Conservation (phyloP, 2,329 filamentous ascomycete genomes). For the Coniochaeta pulveracea region DNA sequence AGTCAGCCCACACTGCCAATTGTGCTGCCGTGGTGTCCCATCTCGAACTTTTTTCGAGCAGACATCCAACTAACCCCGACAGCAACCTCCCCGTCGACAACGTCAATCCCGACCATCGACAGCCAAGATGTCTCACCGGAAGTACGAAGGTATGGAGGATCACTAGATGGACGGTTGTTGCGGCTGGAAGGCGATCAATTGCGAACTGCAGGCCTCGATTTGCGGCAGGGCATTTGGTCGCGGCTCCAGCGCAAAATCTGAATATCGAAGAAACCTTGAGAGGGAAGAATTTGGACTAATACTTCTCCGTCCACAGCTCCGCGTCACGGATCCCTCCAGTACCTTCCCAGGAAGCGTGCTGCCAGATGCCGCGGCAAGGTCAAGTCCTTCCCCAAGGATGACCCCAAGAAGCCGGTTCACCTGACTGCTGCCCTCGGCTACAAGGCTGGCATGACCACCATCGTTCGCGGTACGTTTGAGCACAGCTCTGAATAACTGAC, state of each 20-base stretch:
- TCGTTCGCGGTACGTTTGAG: too few relatives aligned
- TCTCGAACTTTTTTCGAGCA: too few relatives aligned
- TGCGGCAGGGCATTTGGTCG: neutral
- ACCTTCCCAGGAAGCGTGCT: slow-evolving; percentile 82
- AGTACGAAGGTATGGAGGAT: neutral
- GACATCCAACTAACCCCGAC: too few relatives aligned
- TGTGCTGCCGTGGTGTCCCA: too few relatives aligned
- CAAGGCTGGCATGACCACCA: slow-evolving; percentile 99
- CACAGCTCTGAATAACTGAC: too few relatives aligned
- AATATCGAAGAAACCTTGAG: neutral
- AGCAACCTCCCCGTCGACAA: too few relatives aligned
- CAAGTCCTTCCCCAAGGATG: slow-evolving; percentile 99
- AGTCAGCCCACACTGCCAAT: too few relatives aligned
- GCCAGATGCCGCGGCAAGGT: slow-evolving; percentile 93
- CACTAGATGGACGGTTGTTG: neutral
- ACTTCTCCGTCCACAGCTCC: slow-evolving; percentile 9
- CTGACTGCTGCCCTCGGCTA: slow-evolving; percentile 97
- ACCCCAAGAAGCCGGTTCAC: slow-evolving; percentile 99
- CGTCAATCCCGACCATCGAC: too few relatives aligned
- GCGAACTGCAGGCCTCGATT: neutral
- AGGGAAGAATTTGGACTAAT: slow-evolving; percentile 4
- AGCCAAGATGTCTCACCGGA: slow-evolving; percentile 4
- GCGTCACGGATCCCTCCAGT: slow-evolving; percentile 87
- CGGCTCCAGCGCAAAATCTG: neutral
- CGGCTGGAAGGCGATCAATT: neutral